A percentile compares a stretch with the other conserved stretches of the same genome.
Conservation (phyloP, 1,284 basidiomycete species). For the Gymnopus androsaceus region DNA sequence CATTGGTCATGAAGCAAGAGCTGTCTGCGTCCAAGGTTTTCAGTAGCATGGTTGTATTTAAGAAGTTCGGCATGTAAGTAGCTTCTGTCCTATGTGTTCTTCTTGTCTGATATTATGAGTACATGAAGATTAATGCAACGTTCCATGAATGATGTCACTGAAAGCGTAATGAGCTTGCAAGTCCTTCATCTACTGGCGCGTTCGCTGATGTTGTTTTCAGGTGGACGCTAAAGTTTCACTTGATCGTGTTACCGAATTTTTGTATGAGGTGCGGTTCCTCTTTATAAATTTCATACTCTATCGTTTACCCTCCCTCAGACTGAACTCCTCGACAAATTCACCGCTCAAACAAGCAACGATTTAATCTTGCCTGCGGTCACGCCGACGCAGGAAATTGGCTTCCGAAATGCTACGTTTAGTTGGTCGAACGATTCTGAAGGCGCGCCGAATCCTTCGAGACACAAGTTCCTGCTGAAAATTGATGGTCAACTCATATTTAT, state of each 20-base stretch:
- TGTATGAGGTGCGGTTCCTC: constrained; percentile 33
- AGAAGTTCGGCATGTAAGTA: constrained; percentile 19
- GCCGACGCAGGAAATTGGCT: constrained; percentile 36
- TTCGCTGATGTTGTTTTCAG: not conserved
- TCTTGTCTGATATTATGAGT: too few relatives aligned
- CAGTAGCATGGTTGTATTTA: constrained; percentile 28
- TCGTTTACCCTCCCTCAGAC: not conserved
- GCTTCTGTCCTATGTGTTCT: constrained; percentile 11
- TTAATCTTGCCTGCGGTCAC: not conserved
- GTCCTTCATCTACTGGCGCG: not conserved
- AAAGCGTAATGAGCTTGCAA: not conserved
- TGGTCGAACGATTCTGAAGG: constrained; percentile 39
- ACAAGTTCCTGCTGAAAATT: constrained; percentile 50
- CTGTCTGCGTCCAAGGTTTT: constrained; percentile 20
- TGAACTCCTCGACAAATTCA: constrained; percentile 1
- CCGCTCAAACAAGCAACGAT: not conserved
- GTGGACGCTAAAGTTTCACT: constrained; percentile 40
- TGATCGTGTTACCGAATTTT: constrained; percentile 45
- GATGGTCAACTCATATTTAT: constrained; percentile 56
- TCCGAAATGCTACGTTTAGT: constrained; percentile 42
- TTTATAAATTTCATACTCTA: constrained; percentile 17
- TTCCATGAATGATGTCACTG: not conserved
- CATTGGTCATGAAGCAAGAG: constrained; percentile 36
- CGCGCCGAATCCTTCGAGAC: constrained; percentile 31
- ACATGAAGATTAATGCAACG: not conserved